A percentile compares a stretch with the other conserved stretches of the same genome.
Evolutionary conservation across 2,329 filamentous ascomycete species (phyloP).

Genomic region (Fusarium sp.): DNA sequence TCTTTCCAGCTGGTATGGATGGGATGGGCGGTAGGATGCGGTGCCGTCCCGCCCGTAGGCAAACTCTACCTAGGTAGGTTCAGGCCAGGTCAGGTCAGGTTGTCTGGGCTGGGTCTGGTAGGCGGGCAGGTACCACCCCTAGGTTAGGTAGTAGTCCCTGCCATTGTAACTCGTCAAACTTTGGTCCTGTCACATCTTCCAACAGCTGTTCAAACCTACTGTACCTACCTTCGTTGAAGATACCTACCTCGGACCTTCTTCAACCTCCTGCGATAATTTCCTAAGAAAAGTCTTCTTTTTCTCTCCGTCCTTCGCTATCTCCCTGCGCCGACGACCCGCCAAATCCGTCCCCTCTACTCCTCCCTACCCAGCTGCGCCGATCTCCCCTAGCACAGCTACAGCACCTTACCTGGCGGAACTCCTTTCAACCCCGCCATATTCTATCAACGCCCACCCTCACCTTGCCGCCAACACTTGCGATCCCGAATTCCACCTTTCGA

Average conservation of each 20-base stretch:
- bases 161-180: constrained; percentile 38
- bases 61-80: background rate
- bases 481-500: constrained; percentile 29
- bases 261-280: constrained; percentile 3
- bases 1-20: constrained; percentile 19
- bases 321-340: constrained; percentile 17
- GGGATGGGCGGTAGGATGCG: constrained; percentile 19
- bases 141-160: constrained; percentile 23
- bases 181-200: constrained; percentile 34
- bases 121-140: constrained; percentile 23
- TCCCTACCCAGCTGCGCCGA: constrained; percentile 32
- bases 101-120: background rate
- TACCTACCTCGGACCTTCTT: constrained; percentile 16
- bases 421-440: constrained; percentile 45
- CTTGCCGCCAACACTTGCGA: constrained; percentile 35
- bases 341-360: constrained; percentile 20
- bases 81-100: background rate
- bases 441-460: constrained; percentile 23
- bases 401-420: constrained; percentile 27
- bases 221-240: constrained; percentile 27
- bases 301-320: constrained; percentile 5
- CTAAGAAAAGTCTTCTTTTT: background rate
- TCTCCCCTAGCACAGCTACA: constrained; percentile 21
- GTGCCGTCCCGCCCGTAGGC: constrained; percentile 18
- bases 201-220: constrained; percentile 24